Base-by-base conservation (phyloP, 257 asterid genomes). In the Schizonepeta tenuifolia region DNA sequence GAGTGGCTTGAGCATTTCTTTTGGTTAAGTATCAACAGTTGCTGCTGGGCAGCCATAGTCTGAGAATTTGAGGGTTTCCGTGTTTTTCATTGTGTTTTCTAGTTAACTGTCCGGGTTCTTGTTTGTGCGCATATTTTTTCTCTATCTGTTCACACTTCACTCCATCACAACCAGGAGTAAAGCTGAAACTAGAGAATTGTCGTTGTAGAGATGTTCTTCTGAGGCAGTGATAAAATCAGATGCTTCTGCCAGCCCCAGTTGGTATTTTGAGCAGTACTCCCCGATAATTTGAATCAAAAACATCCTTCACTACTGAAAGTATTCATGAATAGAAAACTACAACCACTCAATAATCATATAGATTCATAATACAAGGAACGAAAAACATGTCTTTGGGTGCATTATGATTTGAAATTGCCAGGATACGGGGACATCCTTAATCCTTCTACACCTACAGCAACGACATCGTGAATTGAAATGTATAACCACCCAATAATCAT, bases 101-200 rank as follows among this genome's bases (percentile, higher is more conserved):
- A 18, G 57, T 50, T 1, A 50, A 50, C 8, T 17, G 17, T 50
- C 26, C 22, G 0, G 12, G 3, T 44, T 15, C 50, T 44, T 50
- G 1, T 17, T 50, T 50, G 3, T 49, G 55, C 18, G 57, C 26
- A 50, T 10, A 17, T 18, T 10, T 8, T 50, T 50, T 50, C 24
- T 50, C 56, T 50, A 17, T 17, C 11, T 7, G 17, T 5, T 50
- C 22, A 50, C 24, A 5, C 56, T 17, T n/a, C 56, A 50, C 11
- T n/a, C 22, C 56, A 50, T 18, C 56, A 17, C 5, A 7, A 50
- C 57, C 13, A 50, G 26, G 44, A 28, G 38, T n/a, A 28, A 59
- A 46, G 76, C 69, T 60, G 58, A 61, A 50, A 15, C 33, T 50
- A 38, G 50, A 57, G 26, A 43, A 72, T 31, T 13, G 7, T 60